phyloP scores from a whole-genome alignment of 805 yeast species.

The Henningerozyma blattae region DNA sequence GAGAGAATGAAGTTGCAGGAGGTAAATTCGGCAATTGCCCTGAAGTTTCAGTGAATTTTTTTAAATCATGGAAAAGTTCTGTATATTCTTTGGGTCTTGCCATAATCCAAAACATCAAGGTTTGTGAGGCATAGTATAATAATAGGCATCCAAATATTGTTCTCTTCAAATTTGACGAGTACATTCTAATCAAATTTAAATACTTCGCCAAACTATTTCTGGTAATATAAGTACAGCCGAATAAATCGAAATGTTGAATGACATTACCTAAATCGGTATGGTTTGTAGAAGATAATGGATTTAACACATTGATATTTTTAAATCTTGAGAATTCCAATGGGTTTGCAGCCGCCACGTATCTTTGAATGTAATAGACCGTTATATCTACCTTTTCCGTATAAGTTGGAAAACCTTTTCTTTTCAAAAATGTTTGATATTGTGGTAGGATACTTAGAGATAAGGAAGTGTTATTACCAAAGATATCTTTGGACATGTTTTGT shows the following conservation, averaged over 20 bases:
- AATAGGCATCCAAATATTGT: constrained; percentile 35
- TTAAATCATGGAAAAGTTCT: constrained; percentile 7
- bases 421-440: constrained; percentile 9
- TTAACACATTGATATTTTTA: not conserved
- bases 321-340: constrained; percentile 27
- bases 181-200: constrained; percentile 28
- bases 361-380: constrained; percentile 29
- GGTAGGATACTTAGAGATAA: constrained; percentile 8
- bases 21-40: constrained; percentile 16
- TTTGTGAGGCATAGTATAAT: constrained; percentile 33
- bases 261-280: constrained; percentile 2
- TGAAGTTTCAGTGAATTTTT: constrained; percentile 6
- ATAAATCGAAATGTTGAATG: constrained; percentile 29
- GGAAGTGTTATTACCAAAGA: constrained; percentile 2
- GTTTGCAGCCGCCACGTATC: constrained; percentile 38
- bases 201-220: constrained; percentile 26
- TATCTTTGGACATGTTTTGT: constrained; percentile 18
- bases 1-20: constrained; percentile 9
- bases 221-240: constrained; percentile 32
- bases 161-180: constrained; percentile 28
- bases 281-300: not conserved
- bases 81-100: constrained; percentile 37
- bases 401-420: constrained; percentile 5
- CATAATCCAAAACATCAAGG: constrained; percentile 38
- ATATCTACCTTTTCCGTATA: constrained; percentile 23